Evolutionary conservation across 108 stramenopile species (phyloP), one percentile per base, ranked within the genome.

Genomic region (Chaetoceros tenuissimus): DNA sequence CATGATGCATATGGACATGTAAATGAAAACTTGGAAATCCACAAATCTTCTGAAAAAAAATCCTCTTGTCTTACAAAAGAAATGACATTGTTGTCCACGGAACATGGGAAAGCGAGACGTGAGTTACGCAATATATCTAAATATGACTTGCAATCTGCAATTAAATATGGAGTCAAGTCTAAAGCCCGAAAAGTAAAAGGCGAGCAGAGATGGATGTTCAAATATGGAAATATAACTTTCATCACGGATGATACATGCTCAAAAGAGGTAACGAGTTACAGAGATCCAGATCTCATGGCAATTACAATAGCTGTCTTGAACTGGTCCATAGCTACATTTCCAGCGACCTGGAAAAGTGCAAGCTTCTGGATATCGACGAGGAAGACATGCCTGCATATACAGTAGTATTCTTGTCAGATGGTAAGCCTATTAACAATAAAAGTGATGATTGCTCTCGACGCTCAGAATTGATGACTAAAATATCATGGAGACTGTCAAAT

Each of bases 51-150:
- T n/a, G n/a, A n/a, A n/a, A n/a, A n/a, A n/a, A n/a, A n/a, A n/a
- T n/a, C n/a, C n/a, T n/a, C n/a, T n/a, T n/a, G n/a, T n/a, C n/a
- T 3, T 5, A 73, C 77, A 7, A 67, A 60, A 18, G 75, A 80
- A 40, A 61, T 77, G 20, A 74, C 78, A 3, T 57, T 83, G 28
- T 50, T 80, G 17, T 83, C 82, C 0, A 67, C 82, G 0, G 60
- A 55, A 2, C 82, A 83, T 66, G 82, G 82, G 18, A 63, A 73
- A 8, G 51, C 71, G 5, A 40, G 82, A 19, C 56, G 82, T 43
- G 58, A 79, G 31, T 71, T 80, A 25, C 69, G 82, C 3, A 64
- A 80, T 47, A 83, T 83, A 18, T 51, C 26, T 30, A 83, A 80
- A 34, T 64, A 61, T 3, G 82, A 83, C 51, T 63, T 83, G 1